Conservation (phyloP, 495 filamentous ascomycete genomes). For the Aspergillus wentii region DNA sequence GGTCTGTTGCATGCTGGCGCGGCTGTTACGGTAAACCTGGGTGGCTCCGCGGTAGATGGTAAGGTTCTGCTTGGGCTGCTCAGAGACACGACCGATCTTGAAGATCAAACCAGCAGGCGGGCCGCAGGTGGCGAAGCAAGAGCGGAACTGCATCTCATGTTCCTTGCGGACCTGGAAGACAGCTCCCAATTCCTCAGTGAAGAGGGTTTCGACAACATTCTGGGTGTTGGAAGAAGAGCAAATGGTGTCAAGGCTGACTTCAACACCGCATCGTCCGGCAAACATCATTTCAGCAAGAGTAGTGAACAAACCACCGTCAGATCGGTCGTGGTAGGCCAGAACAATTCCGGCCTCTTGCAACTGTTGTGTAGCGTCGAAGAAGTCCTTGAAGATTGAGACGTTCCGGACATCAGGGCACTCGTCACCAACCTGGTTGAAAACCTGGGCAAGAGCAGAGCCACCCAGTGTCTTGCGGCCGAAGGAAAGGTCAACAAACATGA, state of each 20-base stretch:
- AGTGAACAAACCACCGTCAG: slow-evolving; percentile 89
- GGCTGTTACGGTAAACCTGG: slow-evolving; percentile 61
- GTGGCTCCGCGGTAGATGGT: slow-evolving; percentile 65
- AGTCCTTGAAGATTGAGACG: slow-evolving; percentile 77
- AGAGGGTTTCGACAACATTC: slow-evolving; percentile 70
- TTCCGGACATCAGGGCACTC: slow-evolving; percentile 83
- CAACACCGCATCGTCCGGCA: slow-evolving; percentile 84
- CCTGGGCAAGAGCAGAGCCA: slow-evolving; percentile 89
- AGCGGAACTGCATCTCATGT: slow-evolving; percentile 78
- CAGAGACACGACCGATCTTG: slow-evolving; percentile 72
- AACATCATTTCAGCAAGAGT: slow-evolving; percentile 98
- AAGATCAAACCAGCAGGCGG: slow-evolving; percentile 75
- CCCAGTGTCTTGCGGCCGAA: slow-evolving; percentile 73
- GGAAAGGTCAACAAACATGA: slow-evolving; percentile 89
- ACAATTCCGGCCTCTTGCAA: slow-evolving; percentile 84
- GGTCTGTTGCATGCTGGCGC: slow-evolving; percentile 75
- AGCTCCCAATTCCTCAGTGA: slow-evolving; percentile 96
- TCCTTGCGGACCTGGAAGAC: slow-evolving; percentile 89
- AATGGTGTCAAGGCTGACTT: slow-evolving; percentile 76
- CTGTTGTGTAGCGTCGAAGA: slow-evolving; percentile 82
- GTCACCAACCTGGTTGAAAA: slow-evolving; percentile 81
- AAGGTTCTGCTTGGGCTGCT: slow-evolving; percentile 69
- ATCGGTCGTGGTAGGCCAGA: slow-evolving; percentile 90
- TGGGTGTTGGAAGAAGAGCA: slow-evolving; percentile 46
- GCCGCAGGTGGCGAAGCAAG: slow-evolving; percentile 89